Evolutionary conservation across 495 filamentous ascomycete genomes (phyloP), one percentile per base, ranked within the genome.

Genomic region (Aspergillus incahuasiensis): DNA sequence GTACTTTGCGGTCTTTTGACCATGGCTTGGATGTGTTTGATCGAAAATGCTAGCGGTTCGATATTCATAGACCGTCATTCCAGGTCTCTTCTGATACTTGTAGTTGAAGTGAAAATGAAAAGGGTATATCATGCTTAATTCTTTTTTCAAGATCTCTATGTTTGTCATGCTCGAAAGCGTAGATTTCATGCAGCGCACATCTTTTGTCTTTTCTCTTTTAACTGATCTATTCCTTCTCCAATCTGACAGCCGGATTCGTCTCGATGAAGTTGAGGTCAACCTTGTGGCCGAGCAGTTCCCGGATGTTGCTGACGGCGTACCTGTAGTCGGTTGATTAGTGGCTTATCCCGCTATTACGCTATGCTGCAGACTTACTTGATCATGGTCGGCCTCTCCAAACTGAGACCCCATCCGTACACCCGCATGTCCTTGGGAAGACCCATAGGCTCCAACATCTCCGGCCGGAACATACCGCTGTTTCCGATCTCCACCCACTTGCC

Each of bases 391-490:
- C 94, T 74, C 79, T 97, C 92, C 69, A 97, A 71, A 76, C 83
- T 89, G 70, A 96, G 74, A 20, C 92, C 92, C 83, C 88, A 97
- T 28, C 91, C 91, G 73, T 94, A 96, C 2, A 95, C 90, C 55
- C 84, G 69, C 84, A 96, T 82, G 68, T 91, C 83, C 76, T 85
- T 88, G 18, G 92, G 91, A 59, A 96, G 70, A 40, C 91, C 91
- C 87, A 95, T 92, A 3, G 87, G 79, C 72, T 91, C 84, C 64
- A 98, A 69, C 91, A 97, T 96, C 74, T 97, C 94, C 20, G 94
- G 91, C 54, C 94, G 78, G 84, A 98, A 98, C 90, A 96, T 97
- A 55, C 94, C 92, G 62, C 86, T 91, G 72, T 98, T 98, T 30
- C 94, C 94, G 70, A 98, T 98, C 74, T 98, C 91, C 18, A 96